Evolutionary conservation across 345 rosid genomes (phyloP), one percentile per base, ranked within the genome.

Genomic region (Euphorbia tirucalli): DNA sequence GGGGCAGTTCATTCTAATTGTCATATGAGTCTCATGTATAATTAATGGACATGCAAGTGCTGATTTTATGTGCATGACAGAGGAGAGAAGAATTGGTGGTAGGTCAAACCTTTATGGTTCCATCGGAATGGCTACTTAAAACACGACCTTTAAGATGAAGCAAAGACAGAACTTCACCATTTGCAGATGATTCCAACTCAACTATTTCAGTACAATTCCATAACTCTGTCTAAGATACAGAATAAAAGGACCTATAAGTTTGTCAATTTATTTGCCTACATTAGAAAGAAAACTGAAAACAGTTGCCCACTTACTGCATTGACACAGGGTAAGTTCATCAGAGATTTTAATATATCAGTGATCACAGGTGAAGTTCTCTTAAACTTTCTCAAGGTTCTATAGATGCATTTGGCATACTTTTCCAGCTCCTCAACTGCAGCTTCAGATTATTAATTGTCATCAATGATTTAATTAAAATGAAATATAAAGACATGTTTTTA

Each of bases 61-160:
- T n/a, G n/a, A n/a, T n/a, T n/a, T n/a, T n/a, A n/a, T n/a, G n/a
- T n/a, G n/a, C n/a, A n/a, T n/a, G n/a, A n/a, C n/a, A n/a, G n/a
- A n/a, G n/a, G n/a, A n/a, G n/a, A n/a, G n/a, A n/a, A n/a, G 21
- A 35, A 24, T 5, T 22, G 62, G 24, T 49, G 56, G 56, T 21
- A 35, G 37, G 54, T 50, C 65, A 50, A 7, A 84, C 93, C 93
- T 89, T 89, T 68, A 89, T 83, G 31, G 91, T 85, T 69, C 93
- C 93, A 66, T 87, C 93, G 1, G 91, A 84, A 76, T 89, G 91
- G 71, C 93, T 74, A 83, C 89, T 85, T 25, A 89, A 19, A 59
- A 89, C 59, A 21, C 84, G 75, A 64, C 84, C 83, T 71, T 83
- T 85, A 3, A 83, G 46, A 67, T 83, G 78, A 59, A 77, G 73